These are phyloP conservation scores for Cryphonectria japonica DNA, from an alignment of 2,329 filamentous ascomycete species.

Conservation along the genomic window DNA sequence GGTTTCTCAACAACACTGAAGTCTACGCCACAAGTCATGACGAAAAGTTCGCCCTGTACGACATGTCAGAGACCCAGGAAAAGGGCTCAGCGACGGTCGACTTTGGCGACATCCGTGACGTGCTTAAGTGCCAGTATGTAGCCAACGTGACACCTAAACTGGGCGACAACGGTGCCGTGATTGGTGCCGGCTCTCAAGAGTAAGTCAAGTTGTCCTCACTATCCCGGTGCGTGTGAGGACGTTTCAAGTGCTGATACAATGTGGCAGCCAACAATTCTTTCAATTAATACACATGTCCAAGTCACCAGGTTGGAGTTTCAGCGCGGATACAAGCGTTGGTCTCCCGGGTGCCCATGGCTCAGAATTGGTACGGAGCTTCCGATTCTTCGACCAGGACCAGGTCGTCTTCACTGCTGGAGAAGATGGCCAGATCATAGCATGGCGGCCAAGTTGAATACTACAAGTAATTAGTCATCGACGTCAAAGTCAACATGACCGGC, in stretches of 20 bases:
- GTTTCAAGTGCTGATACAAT: background rate
- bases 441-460: slow-evolving; percentile 45
- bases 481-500: background rate
- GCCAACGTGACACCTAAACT: slow-evolving; percentile 67
- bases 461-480: background rate
- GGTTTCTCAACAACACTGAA: slow-evolving; percentile 67
- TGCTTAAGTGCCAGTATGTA: slow-evolving; percentile 74
- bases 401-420: slow-evolving; percentile 63
- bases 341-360: slow-evolving; percentile 65
- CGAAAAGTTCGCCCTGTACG: slow-evolving; percentile 76
- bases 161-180: slow-evolving; percentile 60
- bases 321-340: slow-evolving; percentile 59
- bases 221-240: background rate
- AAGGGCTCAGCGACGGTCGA: slow-evolving; percentile 58
- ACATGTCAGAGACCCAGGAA: slow-evolving; percentile 65
- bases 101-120: slow-evolving; percentile 71
- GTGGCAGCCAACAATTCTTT: slow-evolving; percentile 56
- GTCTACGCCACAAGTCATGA: slow-evolving; percentile 78
- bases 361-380: slow-evolving; percentile 67
- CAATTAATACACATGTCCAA: slow-evolving; percentile 63
- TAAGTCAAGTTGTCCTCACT: slow-evolving; percentile 42
- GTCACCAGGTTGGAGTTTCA: slow-evolving; percentile 57
- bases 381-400: slow-evolving; percentile 64
- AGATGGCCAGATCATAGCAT: slow-evolving; percentile 61
- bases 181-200: slow-evolving; percentile 72